Percentiles rank a stretch among this genome's conserved stretches.
phyloP scores from a whole-genome alignment of 169 alveolate genomes.

The Fabrea salina region DNA sequence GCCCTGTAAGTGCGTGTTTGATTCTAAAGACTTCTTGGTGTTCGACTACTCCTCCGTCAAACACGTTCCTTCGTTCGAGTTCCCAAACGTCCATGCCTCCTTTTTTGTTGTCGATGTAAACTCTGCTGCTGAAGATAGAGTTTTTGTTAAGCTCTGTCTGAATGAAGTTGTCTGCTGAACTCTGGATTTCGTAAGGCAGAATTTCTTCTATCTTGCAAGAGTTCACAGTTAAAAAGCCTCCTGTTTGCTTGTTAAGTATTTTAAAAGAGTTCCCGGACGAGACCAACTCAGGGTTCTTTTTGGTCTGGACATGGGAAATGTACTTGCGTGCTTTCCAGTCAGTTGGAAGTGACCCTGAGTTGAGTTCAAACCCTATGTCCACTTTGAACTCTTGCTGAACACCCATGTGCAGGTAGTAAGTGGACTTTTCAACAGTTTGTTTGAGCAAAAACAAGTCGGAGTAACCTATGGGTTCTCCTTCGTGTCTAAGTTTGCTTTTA shows the following conservation, averaged over 20 bases:
- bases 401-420: constrained; percentile 8
- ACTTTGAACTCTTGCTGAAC: not conserved
- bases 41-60: constrained; percentile 20
- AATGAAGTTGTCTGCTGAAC: not conserved
- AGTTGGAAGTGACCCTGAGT: not conserved
- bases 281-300: constrained; percentile 11
- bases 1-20: constrained; percentile 19
- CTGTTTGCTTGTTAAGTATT: constrained; percentile 3
- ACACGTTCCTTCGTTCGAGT: not conserved
- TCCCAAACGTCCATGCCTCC: constrained; percentile 27
- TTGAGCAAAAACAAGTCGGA: not conserved
- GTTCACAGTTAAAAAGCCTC: constrained; percentile 7
- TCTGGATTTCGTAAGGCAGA: not conserved
- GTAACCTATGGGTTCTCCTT: constrained; percentile 11
- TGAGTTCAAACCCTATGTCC: not conserved
- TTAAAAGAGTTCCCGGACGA: constrained; percentile 34
- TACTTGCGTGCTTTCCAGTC: not conserved
- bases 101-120: constrained; percentile 5
- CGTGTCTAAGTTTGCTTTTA: not conserved
- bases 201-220: not conserved
- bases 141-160: not conserved
- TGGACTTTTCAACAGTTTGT: not conserved
- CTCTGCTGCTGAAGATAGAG: not conserved
- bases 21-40: not conserved
- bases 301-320: not conserved